Evolutionary conservation across 345 rosid genomes (phyloP), one percentile per base, ranked within the genome.

Genomic region (Ceriops zippeliana): DNA sequence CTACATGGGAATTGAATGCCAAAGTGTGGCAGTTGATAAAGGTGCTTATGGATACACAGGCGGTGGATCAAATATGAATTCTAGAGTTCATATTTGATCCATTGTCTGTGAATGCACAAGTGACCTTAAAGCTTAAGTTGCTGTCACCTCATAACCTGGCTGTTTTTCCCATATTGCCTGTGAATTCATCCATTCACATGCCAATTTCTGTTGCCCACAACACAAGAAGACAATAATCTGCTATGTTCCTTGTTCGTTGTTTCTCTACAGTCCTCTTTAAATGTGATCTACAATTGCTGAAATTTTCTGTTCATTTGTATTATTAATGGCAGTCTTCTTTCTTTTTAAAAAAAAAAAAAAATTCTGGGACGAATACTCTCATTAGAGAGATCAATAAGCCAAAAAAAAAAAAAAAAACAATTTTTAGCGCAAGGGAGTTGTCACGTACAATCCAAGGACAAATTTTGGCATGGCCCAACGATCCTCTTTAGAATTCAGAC

Each of bases 351-450:
- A 24, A 24, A 24, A 24, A 24, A 0, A 24, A 24, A 0, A 24
- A 24, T 24, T 34, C 37, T 34, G 2, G 37, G 37, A 34, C 37
- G 10, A 34, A 34, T 34, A 1, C 0, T 34, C 37, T 7, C 37
- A 7, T 7, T 74, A 16, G 86, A 79, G 9, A 72, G 57, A 57
- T 74, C 80, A 72, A 71, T 73, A n/a, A 64, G 76, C 17, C 30
- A 28, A 28, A 28, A 28, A 31, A 5, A 0, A n/a, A n/a, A n/a
- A 74, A 77, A 69, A 75, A 75, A 59, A 58, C 47, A 9, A 15
- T 79, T n/a, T 57, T 77, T 47, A 47, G 76, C 57, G 79, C 76
- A 61, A 72, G 76, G 65, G 79, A 74, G 75, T 72, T 82, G 65
- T 74, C 78, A 35, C 16, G 17, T 42, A 2, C 17, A 42, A 42